Conservation (phyloP, 176 grass and related monocot genomes). For the Eleusine coracana region DNA sequence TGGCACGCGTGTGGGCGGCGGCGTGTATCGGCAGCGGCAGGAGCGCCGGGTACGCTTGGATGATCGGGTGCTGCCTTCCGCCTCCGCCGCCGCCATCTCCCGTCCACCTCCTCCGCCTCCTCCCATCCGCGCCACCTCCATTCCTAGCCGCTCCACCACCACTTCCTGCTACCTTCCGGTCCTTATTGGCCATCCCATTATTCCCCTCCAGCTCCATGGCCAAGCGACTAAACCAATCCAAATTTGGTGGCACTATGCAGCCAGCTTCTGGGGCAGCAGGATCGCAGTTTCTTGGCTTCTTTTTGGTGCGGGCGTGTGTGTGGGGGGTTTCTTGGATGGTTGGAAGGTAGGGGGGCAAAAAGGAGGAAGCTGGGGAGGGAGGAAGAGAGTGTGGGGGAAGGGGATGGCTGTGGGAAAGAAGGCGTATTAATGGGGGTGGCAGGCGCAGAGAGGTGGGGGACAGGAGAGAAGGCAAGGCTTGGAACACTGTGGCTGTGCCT, state of each 20-base stretch:
- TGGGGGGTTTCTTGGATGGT: slow-evolving; percentile 46
- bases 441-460: slow-evolving; percentile 15
- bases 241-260: slow-evolving; percentile 19
- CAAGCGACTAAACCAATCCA: slow-evolving; percentile 1
- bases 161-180: slow-evolving; percentile 3
- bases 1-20: background rate
- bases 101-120: slow-evolving; percentile 34
- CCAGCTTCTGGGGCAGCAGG: slow-evolving; percentile 36
- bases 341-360: slow-evolving; percentile 64
- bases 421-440: slow-evolving; percentile 44
- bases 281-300: slow-evolving; percentile 35
- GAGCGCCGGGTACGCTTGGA: slow-evolving; percentile 75
- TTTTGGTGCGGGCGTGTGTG: slow-evolving; percentile 11
- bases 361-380: slow-evolving; percentile 33
- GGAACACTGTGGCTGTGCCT: background rate
- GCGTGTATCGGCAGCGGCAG: slow-evolving; percentile 70
- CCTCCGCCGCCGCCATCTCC: background rate
- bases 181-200: slow-evolving; percentile 44
- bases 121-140: slow-evolving; percentile 24
- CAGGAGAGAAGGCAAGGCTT: background rate
- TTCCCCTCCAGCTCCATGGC: slow-evolving; percentile 39
- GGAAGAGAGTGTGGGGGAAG: background rate
- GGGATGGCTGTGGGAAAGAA: slow-evolving; percentile 36
- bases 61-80: slow-evolving; percentile 48
- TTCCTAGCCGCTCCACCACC: slow-evolving; percentile 12